Conservation (phyloP, 2,329 filamentous ascomycete species). For the Cylindrodendrum hubeiense region DNA sequence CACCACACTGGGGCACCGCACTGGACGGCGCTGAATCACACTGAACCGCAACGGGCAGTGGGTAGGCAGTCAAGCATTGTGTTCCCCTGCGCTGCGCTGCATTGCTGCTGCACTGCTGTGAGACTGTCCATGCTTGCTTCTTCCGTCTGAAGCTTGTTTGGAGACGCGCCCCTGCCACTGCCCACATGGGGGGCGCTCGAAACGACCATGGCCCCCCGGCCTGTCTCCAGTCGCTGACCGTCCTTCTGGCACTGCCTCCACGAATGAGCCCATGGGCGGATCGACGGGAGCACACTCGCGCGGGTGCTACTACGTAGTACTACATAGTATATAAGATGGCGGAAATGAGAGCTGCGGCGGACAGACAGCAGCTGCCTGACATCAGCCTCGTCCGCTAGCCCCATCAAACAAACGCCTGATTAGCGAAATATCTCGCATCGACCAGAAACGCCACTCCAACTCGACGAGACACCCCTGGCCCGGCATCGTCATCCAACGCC, state of each 20-base stretch:
- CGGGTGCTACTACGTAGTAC: neutral
- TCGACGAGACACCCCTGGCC: conserved; percentile 40
- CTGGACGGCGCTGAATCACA: neutral
- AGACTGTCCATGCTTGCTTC: conserved; percentile 31
- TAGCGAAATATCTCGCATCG: conserved; percentile 36
- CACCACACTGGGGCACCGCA: too few relatives aligned
- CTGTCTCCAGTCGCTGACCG: conserved; percentile 39
- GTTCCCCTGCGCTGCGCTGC: conserved; percentile 30
- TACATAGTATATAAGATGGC: conserved; percentile 18
- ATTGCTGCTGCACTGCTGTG: too few relatives aligned
- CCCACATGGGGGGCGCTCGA: conserved; percentile 33
- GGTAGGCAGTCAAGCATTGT: too few relatives aligned
- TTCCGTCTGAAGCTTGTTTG: conserved; percentile 47
- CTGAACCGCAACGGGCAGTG: neutral
- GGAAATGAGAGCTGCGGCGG: conserved; percentile 32
- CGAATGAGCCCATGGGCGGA: conserved; percentile 44
- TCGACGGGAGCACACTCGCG: conserved; percentile 40
- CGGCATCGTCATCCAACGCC: conserved; percentile 41
- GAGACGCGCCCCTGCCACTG: conserved; percentile 37
- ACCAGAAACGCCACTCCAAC: conserved; percentile 24
- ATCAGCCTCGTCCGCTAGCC: conserved; percentile 28
- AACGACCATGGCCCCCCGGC: conserved; percentile 40
- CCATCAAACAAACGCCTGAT: conserved; percentile 33
- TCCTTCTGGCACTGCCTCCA: conserved; percentile 46
- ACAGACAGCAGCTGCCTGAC: conserved; percentile 12